Percentiles rank a stretch among this genome's conserved stretches.
These are phyloP conservation scores for Malus hybrid DNA, from an alignment of 331 rosid genomes.

Conservation along the genomic window DNA sequence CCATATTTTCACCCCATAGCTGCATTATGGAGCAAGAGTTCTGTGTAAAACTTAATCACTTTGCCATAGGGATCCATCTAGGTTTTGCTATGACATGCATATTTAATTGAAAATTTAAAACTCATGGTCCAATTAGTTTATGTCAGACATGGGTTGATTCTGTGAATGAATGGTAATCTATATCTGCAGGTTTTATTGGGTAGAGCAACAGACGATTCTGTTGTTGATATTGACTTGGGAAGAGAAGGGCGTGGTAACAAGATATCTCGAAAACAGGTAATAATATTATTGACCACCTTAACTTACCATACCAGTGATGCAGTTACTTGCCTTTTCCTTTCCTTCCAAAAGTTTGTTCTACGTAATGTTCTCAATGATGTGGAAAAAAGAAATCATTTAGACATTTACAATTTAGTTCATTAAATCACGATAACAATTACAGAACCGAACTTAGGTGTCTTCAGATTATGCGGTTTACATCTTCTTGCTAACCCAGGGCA, in stretches of 20 bases:
- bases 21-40: not conserved
- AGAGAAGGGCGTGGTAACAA: slow-evolving; percentile 56
- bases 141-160: slow-evolving; percentile 2
- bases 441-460: not conserved
- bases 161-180: slow-evolving; percentile 10
- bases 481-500: not conserved
- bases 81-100: not conserved
- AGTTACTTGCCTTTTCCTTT: not conserved
- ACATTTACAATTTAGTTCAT: not conserved
- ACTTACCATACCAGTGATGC: not conserved
- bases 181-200: slow-evolving; percentile 77
- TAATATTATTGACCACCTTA: slow-evolving; percentile 8
- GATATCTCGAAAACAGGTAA: slow-evolving; percentile 91
- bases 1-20: slow-evolving; percentile 1
- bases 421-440: not conserved
- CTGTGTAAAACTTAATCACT: not conserved
- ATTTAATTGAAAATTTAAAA: not conserved
- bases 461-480: not conserved
- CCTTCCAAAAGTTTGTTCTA: not conserved
- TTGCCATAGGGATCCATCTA: not conserved
- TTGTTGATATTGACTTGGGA: slow-evolving; percentile 87
- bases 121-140: not conserved
- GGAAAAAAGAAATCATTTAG: not conserved
- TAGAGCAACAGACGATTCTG: slow-evolving; percentile 58
- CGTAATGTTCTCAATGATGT: not conserved